Percentiles rank a stretch among this genome's conserved stretches.
Evolutionary conservation across 2,329 filamentous ascomycete species (phyloP).

Genomic region (Nemania sp.): DNA sequence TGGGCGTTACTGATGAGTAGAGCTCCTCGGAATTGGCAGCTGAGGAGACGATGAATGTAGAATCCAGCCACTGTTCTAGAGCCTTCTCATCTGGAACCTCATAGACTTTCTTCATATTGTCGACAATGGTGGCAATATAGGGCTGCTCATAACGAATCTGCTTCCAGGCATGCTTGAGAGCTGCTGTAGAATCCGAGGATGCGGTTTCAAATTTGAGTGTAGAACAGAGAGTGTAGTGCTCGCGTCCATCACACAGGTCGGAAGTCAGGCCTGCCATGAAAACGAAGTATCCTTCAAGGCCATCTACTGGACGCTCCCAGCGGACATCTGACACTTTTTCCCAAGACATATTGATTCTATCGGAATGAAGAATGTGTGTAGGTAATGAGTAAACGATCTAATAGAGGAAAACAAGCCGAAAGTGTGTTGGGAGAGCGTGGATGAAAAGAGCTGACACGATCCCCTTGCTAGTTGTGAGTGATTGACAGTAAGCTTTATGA

Average conservation of each 20-base stretch:
- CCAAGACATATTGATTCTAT: neutral
- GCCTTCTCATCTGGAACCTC: constrained; percentile 42
- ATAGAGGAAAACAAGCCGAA: neutral
- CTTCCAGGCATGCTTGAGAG: neutral
- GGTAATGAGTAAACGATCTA: neutral
- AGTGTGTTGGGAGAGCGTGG: no score
- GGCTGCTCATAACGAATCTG: neutral
- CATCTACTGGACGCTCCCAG: constrained; percentile 40
- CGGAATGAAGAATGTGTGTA: neutral
- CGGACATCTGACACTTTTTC: constrained; percentile 12
- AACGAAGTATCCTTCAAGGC: constrained; percentile 41
- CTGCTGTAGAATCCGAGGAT: neutral
- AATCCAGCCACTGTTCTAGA: constrained; percentile 39
- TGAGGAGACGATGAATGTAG: constrained; percentile 39
- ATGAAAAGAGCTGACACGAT: no score
- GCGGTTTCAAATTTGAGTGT: neutral
- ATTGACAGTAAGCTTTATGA: no score
- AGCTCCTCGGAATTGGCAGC: constrained; percentile 38
- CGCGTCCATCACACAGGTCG: constrained; percentile 29
- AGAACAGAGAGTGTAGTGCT: neutral
- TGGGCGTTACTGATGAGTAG: constrained; percentile 30
- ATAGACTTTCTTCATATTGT: constrained; percentile 42
- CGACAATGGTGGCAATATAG: neutral
- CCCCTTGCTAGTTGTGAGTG: no score
- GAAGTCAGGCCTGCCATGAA: constrained; percentile 32